Base-by-base conservation (phyloP, 208 protist genomes). In the Trypanosoma boissoni region DNA sequence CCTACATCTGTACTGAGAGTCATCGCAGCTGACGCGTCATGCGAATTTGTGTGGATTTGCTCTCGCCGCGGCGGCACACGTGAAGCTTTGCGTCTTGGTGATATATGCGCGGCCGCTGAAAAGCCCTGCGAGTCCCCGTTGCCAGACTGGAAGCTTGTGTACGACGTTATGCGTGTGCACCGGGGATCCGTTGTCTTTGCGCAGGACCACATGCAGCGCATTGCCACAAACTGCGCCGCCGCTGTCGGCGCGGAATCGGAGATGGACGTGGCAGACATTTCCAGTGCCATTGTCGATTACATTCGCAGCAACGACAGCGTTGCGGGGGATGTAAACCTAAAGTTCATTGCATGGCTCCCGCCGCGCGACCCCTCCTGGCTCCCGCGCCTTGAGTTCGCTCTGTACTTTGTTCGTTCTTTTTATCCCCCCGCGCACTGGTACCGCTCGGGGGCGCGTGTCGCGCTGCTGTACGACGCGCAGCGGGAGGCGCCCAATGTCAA, bases 361-460 rank as follows among this genome's bases (percentile, higher is more conserved):
- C n/a, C n/a, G n/a, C n/a, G n/a, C n/a, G n/a, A n/a, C n/a, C n/a
- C n/a, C n/a, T n/a, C n/a, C n/a, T n/a, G n/a, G n/a, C n/a, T n/a
- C n/a, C n/a, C n/a, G n/a, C n/a, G n/a, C 34, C 12, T 39, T 39
- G 34, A 39, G 34, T 39, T 39, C 20, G 63, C 76, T 7, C 16
- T 91, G 18, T 81, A 80, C 42, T 84, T 83, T 39, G 53, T 81
- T 20, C 70, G 57, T 31, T 91, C 87, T 18, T 84, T 82, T 42
- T 94, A 83, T 49, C 87, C 87, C 0, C 70, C 83, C 3, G 61
- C 62, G 65, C 31, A 45, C 34, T 88, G 83, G 79, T 94, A 94
- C 49, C 34, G 21, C 16, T 65, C 70, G 2, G 87, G 87, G 21
- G 75, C 74, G 3, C 72, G 64, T 29, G 10, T 90, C 8, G 76